These are phyloP conservation scores for Truncatella angustata DNA, from an alignment of 2,329 filamentous ascomycete genomes.

Conservation along the genomic window DNA sequence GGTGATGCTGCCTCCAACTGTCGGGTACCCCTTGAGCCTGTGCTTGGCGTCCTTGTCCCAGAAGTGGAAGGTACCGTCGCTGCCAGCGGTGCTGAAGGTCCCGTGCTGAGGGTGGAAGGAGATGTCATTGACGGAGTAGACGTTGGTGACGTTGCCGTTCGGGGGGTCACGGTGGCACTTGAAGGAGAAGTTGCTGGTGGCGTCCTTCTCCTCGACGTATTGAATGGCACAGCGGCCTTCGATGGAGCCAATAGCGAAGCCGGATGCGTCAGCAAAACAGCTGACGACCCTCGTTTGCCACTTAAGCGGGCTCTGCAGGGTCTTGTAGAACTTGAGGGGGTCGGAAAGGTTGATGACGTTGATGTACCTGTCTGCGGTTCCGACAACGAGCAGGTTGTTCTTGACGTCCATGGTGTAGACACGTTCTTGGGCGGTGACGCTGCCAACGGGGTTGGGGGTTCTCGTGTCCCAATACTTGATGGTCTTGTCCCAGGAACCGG, in stretches of 20 bases:
- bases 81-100: constrained; percentile 96
- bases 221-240: constrained; percentile 97
- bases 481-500: constrained; percentile 89
- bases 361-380: constrained; percentile 93
- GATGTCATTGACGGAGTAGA: constrained; percentile 95
- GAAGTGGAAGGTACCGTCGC: constrained; percentile 95
- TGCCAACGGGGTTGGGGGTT: constrained; percentile 61
- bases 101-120: constrained; percentile 96
- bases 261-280: constrained; percentile 88
- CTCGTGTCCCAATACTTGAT: constrained; percentile 88
- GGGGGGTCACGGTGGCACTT: constrained; percentile 92
- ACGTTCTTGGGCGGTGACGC: constrained; percentile 68
- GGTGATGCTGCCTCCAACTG: constrained; percentile 82
- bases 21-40: constrained; percentile 83
- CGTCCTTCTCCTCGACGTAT: constrained; percentile 95
- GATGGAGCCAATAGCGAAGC: constrained; percentile 94
- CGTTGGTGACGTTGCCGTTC: constrained; percentile 74
- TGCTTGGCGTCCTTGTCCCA: constrained; percentile 94
- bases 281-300: constrained; percentile 96
- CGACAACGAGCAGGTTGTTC: constrained; percentile 84
- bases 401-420: constrained; percentile 91
- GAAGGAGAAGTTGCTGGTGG: constrained; percentile 94
- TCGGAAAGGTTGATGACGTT: constrained; percentile 90
- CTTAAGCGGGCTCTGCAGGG: constrained; percentile 90
- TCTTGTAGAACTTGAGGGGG: constrained; percentile 92